Evolutionary conservation across 345 rosid species (phyloP).

Genomic region (Populus tremula): DNA sequence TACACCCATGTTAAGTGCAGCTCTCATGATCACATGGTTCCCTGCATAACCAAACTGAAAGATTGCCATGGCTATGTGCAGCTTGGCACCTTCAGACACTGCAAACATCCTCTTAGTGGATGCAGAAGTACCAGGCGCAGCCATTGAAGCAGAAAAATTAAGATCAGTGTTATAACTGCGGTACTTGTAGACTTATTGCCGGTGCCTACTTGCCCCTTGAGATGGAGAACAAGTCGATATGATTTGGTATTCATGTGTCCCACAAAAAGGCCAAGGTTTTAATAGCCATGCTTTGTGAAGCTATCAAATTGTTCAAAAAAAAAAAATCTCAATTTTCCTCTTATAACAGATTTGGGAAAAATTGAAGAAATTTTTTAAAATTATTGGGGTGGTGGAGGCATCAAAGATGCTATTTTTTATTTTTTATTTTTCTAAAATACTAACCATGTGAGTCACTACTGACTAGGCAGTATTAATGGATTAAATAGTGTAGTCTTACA

Average conservation of each 20-base stretch:
- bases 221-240: background rate
- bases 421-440: too few species aligned
- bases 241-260: background rate
- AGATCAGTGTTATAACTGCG: too few species aligned
- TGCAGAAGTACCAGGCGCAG: slow-evolving; percentile 15
- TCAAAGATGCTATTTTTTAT: too few species aligned
- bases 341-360: too few species aligned
- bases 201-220: background rate
- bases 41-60: slow-evolving; percentile 68
- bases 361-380: too few species aligned
- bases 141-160: slow-evolving; percentile 7
- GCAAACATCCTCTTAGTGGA: slow-evolving; percentile 16
- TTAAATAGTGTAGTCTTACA: too few species aligned
- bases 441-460: too few species aligned
- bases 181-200: too few species aligned
- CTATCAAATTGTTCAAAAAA: too few species aligned
- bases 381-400: too few species aligned
- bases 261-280: background rate
- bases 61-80: slow-evolving; percentile 60
- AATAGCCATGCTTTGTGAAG: background rate
- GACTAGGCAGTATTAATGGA: too few species aligned
- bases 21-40: slow-evolving; percentile 58
- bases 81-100: slow-evolving; percentile 45
- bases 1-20: slow-evolving; percentile 64
- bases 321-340: too few species aligned